Evolutionary conservation across 305 asterid genomes (phyloP).

Genomic region (Fraxinus angustifolia): DNA sequence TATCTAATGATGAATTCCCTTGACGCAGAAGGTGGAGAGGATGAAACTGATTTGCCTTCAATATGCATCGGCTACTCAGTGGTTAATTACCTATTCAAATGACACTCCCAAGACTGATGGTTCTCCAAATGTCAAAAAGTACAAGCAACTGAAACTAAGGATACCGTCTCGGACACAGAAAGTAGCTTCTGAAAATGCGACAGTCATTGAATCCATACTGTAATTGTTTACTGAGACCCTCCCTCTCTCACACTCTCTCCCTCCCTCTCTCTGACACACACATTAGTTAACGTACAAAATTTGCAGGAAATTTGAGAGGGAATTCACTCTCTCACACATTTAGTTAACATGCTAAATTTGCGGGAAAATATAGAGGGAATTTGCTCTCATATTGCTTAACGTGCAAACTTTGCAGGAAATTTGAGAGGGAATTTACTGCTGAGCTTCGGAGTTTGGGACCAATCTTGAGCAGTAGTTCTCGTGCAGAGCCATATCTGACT

Average conservation of each 20-base stretch:
- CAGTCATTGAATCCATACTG: constrained; percentile 66
- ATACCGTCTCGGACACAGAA: constrained; percentile 53
- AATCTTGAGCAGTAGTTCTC: constrained; percentile 79
- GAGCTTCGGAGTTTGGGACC: constrained; percentile 91
- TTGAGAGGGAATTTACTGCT: constrained; percentile 66
- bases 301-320: constrained; percentile 81
- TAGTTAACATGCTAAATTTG: background rate
- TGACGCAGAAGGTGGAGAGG: constrained; percentile 81
- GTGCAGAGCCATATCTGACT: constrained; percentile 88
- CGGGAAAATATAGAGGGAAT: background rate
- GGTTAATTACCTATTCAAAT: constrained; percentile 63
- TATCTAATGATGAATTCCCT: constrained; percentile 19
- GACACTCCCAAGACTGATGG: constrained; percentile 44
- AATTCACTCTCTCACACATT: constrained; percentile 29
- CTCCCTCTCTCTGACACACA: background rate
- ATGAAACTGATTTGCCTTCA: constrained; percentile 86
- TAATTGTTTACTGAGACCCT: constrained; percentile 20
- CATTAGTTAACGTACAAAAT: constrained; percentile 2
- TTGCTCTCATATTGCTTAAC: background rate
- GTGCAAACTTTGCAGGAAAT: constrained; percentile 55
- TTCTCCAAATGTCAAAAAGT: constrained; percentile 40
- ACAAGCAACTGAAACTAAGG: constrained; percentile 61
- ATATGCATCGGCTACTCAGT: constrained; percentile 85
- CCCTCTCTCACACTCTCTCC: background rate
- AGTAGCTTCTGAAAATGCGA: constrained; percentile 56